phyloP scores from a whole-genome alignment of 306 rosid species.

The Cajanus cajan region DNA sequence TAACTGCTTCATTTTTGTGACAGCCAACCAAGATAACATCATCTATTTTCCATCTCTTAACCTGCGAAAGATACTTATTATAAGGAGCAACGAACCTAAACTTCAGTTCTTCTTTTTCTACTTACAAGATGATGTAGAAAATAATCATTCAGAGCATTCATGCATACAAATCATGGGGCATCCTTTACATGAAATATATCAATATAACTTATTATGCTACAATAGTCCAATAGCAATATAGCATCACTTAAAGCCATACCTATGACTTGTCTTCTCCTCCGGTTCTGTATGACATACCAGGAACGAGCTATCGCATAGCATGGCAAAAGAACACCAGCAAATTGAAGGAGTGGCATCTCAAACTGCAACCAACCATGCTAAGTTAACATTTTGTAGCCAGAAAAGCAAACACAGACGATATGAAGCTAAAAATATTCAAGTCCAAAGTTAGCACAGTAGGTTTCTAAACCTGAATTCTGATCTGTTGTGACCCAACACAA shows the following conservation, averaged over 20 bases:
- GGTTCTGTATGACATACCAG: conserved; percentile 35
- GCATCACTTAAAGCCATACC: conserved; percentile 1
- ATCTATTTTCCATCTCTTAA: conserved; percentile 6
- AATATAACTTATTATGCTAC: neutral
- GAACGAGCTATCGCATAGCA: conserved; percentile 44
- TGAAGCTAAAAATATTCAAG: neutral
- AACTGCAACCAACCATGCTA: conserved; percentile 18
- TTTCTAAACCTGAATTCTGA: neutral
- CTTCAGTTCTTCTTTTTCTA: neutral
- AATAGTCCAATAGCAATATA: too few relatives aligned
- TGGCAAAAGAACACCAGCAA: conserved; percentile 41
- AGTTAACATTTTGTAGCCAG: neutral
- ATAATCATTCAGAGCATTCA: neutral
- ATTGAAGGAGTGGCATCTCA: conserved; percentile 43
- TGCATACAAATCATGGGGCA: neutral
- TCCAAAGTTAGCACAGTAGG: neutral
- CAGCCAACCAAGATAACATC: neutral
- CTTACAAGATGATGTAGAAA: neutral
- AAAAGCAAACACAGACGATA: neutral
- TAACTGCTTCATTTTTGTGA: conserved; percentile 9
- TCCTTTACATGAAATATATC: neutral
- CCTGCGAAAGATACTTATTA: neutral
- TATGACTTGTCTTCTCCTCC: conserved; percentile 31
- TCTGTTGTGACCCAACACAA: neutral
- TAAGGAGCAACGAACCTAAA: neutral